Conservation (phyloP, 176 grass and related monocot genomes). For the Chrysopogon serrulatus region DNA sequence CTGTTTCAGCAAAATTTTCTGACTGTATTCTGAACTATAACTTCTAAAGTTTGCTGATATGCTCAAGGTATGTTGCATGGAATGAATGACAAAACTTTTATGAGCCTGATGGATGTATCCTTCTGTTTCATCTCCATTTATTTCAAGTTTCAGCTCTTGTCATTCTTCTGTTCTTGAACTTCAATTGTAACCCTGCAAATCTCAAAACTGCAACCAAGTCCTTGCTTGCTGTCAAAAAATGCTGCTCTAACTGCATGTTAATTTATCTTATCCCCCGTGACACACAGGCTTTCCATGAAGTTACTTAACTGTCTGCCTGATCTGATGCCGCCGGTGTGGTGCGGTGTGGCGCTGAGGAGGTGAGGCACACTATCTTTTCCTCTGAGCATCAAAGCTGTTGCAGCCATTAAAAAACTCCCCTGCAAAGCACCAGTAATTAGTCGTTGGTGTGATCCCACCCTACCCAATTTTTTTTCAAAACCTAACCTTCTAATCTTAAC, state of each 20-base stretch:
- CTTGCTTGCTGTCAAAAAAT: constrained; percentile 25
- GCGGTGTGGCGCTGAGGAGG: not conserved
- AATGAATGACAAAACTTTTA: not conserved
- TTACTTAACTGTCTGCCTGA: constrained; percentile 20
- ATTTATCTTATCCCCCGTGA: constrained; percentile 40
- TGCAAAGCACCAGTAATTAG: constrained; percentile 34
- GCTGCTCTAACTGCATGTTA: constrained; percentile 28
- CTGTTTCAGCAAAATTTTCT: not conserved
- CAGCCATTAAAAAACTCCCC: constrained; percentile 18
- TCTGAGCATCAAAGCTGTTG: constrained; percentile 39
- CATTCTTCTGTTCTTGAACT: not conserved
- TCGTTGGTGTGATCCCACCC: constrained; percentile 30
- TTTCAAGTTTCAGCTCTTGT: not conserved
- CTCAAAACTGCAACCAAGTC: constrained; percentile 16
- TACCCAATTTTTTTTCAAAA: constrained; percentile 10
- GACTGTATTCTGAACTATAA: not conserved
- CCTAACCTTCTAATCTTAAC: constrained; percentile 7
- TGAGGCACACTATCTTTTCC: constrained; percentile 31
- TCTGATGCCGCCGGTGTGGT: not conserved
- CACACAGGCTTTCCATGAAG: constrained; percentile 50
- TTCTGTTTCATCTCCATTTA: not conserved
- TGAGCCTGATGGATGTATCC: not conserved
- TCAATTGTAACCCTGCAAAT: constrained; percentile 13
- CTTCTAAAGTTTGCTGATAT: not conserved
- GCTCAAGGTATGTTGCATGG: not conserved